Percentiles rank a stretch among this genome's conserved stretches.
These are phyloP conservation scores for Hemileccinum hortonii DNA, from an alignment of 1,284 basidiomycete species.

Conservation along the genomic window DNA sequence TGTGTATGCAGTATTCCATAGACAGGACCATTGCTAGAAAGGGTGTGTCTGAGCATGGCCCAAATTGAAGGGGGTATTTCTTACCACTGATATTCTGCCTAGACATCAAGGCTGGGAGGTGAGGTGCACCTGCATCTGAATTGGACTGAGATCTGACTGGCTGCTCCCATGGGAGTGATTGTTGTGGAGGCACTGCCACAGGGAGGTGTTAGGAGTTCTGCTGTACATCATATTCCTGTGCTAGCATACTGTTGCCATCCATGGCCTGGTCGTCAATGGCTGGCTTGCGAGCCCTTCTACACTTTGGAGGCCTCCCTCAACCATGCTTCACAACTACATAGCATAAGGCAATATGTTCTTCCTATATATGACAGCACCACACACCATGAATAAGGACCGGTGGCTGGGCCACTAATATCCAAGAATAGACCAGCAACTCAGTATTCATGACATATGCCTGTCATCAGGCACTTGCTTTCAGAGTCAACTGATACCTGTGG, in stretches of 20 bases:
- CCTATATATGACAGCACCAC: too few species aligned
- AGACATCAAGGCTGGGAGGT: background rate
- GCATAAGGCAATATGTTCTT: too few species aligned
- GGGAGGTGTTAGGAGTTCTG: too few species aligned
- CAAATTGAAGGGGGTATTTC: background rate
- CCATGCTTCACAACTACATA: background rate
- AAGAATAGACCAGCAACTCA: too few species aligned
- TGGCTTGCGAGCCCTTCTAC: background rate
- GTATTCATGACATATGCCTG: too few species aligned
- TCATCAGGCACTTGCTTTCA: too few species aligned
- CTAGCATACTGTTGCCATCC: background rate
- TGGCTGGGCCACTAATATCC: too few species aligned
- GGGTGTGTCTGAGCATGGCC: too few species aligned
- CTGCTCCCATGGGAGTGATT: background rate
- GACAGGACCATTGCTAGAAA: background rate
- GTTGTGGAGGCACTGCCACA: too few species aligned
- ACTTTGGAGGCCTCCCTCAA: background rate
- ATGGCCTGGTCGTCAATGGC: background rate
- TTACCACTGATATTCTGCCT: background rate
- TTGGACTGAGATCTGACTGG: too few species aligned
- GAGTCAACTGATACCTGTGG: too few species aligned
- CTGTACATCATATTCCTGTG: background rate
- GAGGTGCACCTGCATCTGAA: background rate
- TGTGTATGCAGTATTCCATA: conserved; percentile 1
- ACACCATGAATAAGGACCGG: too few species aligned